Evolutionary conservation across 2,329 filamentous ascomycete genomes (phyloP).

Genomic region (Phialophora tarda): DNA sequence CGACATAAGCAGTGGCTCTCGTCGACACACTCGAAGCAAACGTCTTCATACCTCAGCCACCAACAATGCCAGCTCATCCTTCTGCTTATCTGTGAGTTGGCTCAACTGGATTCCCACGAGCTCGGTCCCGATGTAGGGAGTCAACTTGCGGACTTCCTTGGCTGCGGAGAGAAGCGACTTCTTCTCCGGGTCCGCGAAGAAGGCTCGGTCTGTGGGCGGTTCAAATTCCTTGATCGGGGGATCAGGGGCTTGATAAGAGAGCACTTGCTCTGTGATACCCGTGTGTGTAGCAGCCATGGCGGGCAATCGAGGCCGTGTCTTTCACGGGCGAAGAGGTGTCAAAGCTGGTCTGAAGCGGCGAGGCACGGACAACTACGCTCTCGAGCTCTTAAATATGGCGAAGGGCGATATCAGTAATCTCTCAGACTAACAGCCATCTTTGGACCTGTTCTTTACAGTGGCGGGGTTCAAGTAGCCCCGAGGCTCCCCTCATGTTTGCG

Average conservation of each 20-base stretch:
- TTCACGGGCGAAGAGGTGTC: not conserved
- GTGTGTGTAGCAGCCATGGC: constrained; percentile 20
- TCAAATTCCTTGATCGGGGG: constrained; percentile 30
- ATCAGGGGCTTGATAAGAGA: constrained; percentile 30
- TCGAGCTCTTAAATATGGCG: not conserved
- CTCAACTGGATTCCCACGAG: constrained; percentile 55
- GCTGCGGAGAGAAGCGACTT: constrained; percentile 47
- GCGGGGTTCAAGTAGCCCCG: not conserved
- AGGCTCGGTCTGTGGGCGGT: constrained; percentile 33
- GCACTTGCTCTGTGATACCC: constrained; percentile 32
- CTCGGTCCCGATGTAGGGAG: constrained; percentile 51
- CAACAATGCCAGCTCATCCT: constrained; percentile 64
- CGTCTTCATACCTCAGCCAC: constrained; percentile 66
- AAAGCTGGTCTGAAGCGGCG: not conserved
- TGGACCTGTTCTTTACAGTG: not conserved
- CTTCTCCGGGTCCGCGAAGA: constrained; percentile 50
- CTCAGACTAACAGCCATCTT: not conserved
- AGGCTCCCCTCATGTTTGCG: not conserved
- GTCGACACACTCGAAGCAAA: constrained; percentile 33
- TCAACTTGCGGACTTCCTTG: constrained; percentile 51
- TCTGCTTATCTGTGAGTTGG: constrained; percentile 53
- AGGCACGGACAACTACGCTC: too few relatives aligned
- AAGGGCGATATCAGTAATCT: not conserved
- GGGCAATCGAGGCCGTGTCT: not conserved
- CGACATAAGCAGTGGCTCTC: constrained; percentile 47